These are phyloP conservation scores for Rhodomyrtus psidioides DNA, from an alignment of 441 rosid genomes.

Conservation along the genomic window DNA sequence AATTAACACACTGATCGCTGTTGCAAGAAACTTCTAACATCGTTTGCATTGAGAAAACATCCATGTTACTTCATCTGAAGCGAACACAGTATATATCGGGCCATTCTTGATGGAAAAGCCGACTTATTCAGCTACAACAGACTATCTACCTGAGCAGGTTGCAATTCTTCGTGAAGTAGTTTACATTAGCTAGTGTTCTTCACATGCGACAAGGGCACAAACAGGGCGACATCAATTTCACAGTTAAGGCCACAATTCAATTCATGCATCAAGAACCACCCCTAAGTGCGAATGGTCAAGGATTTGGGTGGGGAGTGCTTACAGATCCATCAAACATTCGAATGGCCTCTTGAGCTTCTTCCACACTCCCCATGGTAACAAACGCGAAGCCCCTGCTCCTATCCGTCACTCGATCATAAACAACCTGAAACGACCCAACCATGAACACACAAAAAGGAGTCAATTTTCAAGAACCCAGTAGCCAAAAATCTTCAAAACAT, in stretches of 20 bases:
- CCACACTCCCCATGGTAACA: slow-evolving; percentile 64
- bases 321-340: slow-evolving; percentile 73
- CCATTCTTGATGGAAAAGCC: background rate
- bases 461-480: background rate
- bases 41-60: background rate
- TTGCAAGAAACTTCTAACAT: background rate
- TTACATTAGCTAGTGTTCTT: background rate
- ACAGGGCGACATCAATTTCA: background rate
- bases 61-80: background rate
- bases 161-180: background rate
- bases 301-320: slow-evolving; percentile 15
- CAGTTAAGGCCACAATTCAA: background rate
- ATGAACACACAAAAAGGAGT: background rate
- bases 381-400: slow-evolving; percentile 97
- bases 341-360: slow-evolving; percentile 85
- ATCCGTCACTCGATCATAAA: slow-evolving; percentile 71
- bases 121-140: background rate
- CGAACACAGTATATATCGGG: background rate
- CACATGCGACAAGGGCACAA: background rate
- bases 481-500: background rate
- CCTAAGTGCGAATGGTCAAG: background rate
- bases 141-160: background rate
- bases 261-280: background rate
- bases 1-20: background rate
- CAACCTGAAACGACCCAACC: slow-evolving; percentile 33